These are phyloP conservation scores for Tylopilus subfusipes DNA, from an alignment of 768 basidiomycete species.

Conservation along the genomic window DNA sequence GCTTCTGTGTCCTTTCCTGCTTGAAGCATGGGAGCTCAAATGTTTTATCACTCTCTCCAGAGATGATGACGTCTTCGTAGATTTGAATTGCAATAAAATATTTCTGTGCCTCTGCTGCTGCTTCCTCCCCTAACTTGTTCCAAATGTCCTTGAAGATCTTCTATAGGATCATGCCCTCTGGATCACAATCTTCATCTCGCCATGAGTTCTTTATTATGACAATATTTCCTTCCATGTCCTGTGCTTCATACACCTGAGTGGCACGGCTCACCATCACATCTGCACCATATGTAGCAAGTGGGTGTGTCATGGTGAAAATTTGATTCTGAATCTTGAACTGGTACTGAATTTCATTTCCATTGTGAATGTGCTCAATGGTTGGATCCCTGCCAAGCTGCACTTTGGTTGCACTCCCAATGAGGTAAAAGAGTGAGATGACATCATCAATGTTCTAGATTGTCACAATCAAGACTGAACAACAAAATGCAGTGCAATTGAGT, in stretches of 20 bases:
- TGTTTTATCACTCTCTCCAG: neutral
- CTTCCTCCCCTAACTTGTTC: neutral
- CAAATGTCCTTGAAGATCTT: neutral
- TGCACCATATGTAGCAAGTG: neutral
- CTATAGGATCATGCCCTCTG: neutral
- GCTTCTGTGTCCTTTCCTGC: no score
- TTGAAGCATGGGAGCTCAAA: no score
- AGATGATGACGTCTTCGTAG: neutral
- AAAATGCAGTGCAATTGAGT: neutral
- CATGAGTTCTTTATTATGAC: neutral
- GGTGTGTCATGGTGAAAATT: neutral
- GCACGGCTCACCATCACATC: neutral
- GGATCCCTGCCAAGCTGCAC: neutral
- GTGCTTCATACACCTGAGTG: neutral
- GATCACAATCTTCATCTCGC: neutral
- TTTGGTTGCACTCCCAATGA: neutral
- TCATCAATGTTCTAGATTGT: neutral
- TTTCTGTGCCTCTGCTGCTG: neutral
- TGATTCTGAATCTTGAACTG: neutral
- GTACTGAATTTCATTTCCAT: neutral
- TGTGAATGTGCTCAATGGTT: neutral
- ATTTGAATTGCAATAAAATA: neutral
- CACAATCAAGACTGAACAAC: neutral
- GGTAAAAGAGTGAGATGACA: slow-evolving; percentile 5
- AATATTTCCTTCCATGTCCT: neutral